These are phyloP conservation scores for Ormosia semicastrata DNA, from an alignment of 306 rosid genomes.

Conservation along the genomic window DNA sequence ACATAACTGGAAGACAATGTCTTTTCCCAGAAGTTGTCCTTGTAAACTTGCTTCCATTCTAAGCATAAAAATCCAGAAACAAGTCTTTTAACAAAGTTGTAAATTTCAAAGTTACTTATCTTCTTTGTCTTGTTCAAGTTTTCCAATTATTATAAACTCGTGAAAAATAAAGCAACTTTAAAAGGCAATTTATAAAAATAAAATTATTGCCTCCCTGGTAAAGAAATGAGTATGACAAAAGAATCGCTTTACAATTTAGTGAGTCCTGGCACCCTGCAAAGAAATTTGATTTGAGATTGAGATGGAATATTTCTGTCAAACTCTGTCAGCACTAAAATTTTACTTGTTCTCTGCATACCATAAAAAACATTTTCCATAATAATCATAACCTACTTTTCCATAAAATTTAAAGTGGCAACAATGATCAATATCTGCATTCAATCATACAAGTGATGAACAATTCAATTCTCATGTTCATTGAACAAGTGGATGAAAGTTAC, in stretches of 20 bases:
- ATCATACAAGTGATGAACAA: slow-evolving; percentile 8
- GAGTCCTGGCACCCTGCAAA: not conserved
- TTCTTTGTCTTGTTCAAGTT: not conserved
- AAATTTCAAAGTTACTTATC: not conserved
- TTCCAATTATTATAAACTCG: not conserved
- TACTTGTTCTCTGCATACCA: not conserved
- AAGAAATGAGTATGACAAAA: not conserved
- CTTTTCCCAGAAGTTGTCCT: not conserved
- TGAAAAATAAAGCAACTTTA: not conserved
- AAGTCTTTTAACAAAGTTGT: not conserved
- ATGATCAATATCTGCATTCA: not conserved
- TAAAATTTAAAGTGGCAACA: slow-evolving; percentile 7
- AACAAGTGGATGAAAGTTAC: slow-evolving; percentile 47
- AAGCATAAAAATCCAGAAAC: not conserved
- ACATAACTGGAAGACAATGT: not conserved
- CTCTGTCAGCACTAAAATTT: not conserved
- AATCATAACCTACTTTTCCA: slow-evolving; percentile 4
- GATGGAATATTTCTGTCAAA: slow-evolving; percentile 5
- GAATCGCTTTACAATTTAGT: not conserved
- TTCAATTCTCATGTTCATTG: slow-evolving; percentile 8
- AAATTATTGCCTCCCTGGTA: not conserved
- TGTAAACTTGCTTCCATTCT: not conserved
- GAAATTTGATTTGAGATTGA: slow-evolving; percentile 20
- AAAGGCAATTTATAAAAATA: not conserved
- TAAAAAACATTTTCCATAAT: not conserved